Evolutionary conservation across 805 yeast species (phyloP).

Genomic region (Pichia californica): DNA sequence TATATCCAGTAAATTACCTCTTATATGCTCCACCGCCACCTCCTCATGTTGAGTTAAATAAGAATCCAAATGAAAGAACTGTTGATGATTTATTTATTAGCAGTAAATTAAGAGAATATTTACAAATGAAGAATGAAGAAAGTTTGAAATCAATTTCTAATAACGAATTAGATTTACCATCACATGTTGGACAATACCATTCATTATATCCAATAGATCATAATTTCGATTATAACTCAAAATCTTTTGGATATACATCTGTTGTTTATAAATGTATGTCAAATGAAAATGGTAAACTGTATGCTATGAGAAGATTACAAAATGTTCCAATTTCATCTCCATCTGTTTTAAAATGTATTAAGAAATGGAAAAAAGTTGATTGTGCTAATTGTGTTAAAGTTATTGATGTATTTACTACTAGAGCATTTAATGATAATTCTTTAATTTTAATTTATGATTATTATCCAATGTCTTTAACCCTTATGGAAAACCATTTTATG

Average conservation of each 20-base stretch:
- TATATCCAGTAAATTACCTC: slow-evolving; percentile 69
- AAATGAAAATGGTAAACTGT: slow-evolving; percentile 69
- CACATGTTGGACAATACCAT: slow-evolving; percentile 74
- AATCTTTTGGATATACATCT: slow-evolving; percentile 48
- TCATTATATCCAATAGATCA: slow-evolving; percentile 77
- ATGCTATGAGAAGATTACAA: slow-evolving; percentile 71
- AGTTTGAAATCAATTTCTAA: slow-evolving; percentile 54
- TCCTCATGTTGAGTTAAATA: slow-evolving; percentile 54
- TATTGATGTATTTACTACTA: slow-evolving; percentile 78
- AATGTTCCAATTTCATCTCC: slow-evolving; percentile 50
- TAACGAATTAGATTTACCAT: slow-evolving; percentile 53
- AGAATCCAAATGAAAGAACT: slow-evolving; percentile 66
- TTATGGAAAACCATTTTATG: slow-evolving; percentile 61
- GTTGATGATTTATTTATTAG: slow-evolving; percentile 67
- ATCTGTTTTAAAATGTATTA: slow-evolving; percentile 50
- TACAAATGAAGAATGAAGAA: slow-evolving; percentile 74
- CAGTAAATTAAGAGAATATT: slow-evolving; percentile 59
- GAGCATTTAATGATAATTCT: slow-evolving; percentile 77
- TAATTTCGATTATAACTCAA: slow-evolving; percentile 31
- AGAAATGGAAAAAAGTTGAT: slow-evolving; percentile 57
- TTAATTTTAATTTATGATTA: slow-evolving; percentile 78
- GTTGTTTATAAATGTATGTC: slow-evolving; percentile 76
- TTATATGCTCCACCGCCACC: slow-evolving; percentile 87
- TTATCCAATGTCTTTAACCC: slow-evolving; percentile 68
- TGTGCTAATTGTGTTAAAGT: slow-evolving; percentile 58